A percentile compares a stretch with the other conserved stretches of the same genome.
These are phyloP conservation scores for Ophidiomyces ophidiicola DNA, from an alignment of 2,329 filamentous ascomycete species.

Conservation along the genomic window DNA sequence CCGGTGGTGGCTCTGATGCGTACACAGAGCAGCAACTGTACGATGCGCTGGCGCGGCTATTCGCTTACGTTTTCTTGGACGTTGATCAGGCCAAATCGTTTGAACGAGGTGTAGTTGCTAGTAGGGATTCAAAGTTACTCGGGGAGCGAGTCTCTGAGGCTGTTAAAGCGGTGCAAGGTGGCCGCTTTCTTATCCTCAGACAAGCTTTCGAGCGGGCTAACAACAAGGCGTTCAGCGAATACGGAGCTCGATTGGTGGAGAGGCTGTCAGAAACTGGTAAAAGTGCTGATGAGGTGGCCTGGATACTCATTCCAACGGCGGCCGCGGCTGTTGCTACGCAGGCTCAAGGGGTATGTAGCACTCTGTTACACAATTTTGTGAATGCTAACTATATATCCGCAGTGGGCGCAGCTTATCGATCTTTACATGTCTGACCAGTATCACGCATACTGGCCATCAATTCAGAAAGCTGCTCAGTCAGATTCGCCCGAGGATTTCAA, in stretches of 20 bases:
- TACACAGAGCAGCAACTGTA: conserved; percentile 46
- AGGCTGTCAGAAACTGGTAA: conserved; percentile 39
- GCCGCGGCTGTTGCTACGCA: conserved; percentile 46
- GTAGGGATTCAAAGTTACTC: conserved; percentile 29
- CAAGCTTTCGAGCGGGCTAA: conserved; percentile 19
- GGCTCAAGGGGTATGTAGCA: conserved; percentile 42
- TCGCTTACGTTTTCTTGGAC: conserved; percentile 38
- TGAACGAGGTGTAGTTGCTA: conserved; percentile 34
- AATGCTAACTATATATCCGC: neutral
- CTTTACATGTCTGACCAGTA: conserved; percentile 43
- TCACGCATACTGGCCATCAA: conserved; percentile 35
- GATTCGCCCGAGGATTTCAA: conserved; percentile 29
- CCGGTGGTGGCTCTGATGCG: conserved; percentile 18
- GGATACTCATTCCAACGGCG: conserved; percentile 46
- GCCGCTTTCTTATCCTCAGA: conserved; percentile 23
- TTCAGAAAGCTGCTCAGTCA: conserved; percentile 37
- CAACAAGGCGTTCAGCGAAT: conserved; percentile 34
- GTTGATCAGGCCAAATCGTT: conserved; percentile 37
- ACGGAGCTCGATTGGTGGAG: conserved; percentile 45
- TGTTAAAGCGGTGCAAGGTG: conserved; percentile 24
- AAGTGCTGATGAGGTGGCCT: conserved; percentile 40
- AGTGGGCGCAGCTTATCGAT: conserved; percentile 40
- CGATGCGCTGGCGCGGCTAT: conserved; percentile 36
- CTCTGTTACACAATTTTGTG: neutral
- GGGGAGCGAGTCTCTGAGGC: conserved; percentile 31